Evolutionary conservation across 768 basidiomycete species (phyloP), one percentile per base, ranked within the genome.

Genomic region (Dentipellis fragilis): DNA sequence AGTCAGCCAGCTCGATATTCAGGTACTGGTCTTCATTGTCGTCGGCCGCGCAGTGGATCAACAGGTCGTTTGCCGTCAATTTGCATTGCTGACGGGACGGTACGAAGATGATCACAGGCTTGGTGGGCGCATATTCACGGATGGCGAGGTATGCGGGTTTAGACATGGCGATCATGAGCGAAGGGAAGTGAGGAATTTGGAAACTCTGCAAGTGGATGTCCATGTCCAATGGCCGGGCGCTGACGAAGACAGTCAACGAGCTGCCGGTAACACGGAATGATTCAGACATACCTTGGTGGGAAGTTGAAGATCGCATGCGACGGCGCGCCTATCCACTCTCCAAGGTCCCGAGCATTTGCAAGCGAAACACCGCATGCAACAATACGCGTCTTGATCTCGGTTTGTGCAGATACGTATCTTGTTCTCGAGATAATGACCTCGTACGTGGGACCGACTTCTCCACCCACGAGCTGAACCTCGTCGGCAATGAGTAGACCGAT

Each of bases 121-220:
- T 90, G 4, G 80, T 77, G 0, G 84, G 79, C 0, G 96, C 85
- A 60, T 93, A 85, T 65, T 99, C 95, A 46, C 84, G 73, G 58
- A 97, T 87, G 34, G 94, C 85, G 7, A 98, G 80, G 67, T 97
- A 98, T 0, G 95, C 90, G 0, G 96, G 96, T 67, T 98, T 98
- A 9, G 94, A 93, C 96, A 99, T 98, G 47, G 93, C 81, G 57
- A 98, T 92, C 95, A 99, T 98, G 42, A 99, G 75, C 0, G 93
- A 96, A 0, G 96, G 93, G 82, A 95, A 96, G 66, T 98, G 96
- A n/a, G 93, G 91, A 48, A 93, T 90, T 23, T 81, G 81, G 75
- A 96, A 99, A 42, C 89, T 93, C 65, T 99, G 96, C 8, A 99
- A 73, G 65, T 98, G 94, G 49, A 99, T 93, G 57, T 97, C 93